Conservation (phyloP, 345 rosid genomes). For the Populus deltoides region DNA sequence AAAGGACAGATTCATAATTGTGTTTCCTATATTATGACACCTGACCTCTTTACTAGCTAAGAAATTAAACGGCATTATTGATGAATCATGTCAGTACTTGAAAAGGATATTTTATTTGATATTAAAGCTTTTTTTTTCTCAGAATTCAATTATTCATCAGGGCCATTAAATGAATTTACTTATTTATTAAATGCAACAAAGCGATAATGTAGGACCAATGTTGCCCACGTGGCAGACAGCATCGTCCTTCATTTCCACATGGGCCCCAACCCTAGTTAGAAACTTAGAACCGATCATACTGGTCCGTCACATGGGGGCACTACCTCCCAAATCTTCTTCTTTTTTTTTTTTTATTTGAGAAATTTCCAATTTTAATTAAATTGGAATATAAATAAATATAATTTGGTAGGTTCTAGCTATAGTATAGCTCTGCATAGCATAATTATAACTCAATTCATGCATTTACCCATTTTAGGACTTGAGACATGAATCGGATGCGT, state of each 20-base stretch:
- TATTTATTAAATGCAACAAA: too few species aligned
- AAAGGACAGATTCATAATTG: not conserved
- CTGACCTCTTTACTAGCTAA: not conserved
- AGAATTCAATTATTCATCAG: not conserved
- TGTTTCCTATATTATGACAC: too few species aligned
- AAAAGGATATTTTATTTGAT: not conserved
- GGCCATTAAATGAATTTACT: not conserved
- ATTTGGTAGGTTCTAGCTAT: not conserved
- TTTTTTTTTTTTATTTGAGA: not conserved
- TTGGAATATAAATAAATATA: not conserved
- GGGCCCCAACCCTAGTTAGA: not conserved
- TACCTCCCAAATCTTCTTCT: not conserved
- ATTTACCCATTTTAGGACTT: too few species aligned
- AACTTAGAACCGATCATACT: not conserved
- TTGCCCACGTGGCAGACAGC: not conserved
- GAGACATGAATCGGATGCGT: too few species aligned
- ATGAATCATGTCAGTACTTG: not conserved
- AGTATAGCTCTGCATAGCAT: not conserved
- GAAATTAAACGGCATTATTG: not conserved
- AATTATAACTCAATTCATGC: too few species aligned
- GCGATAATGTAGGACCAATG: not conserved
- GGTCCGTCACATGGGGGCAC: not conserved
- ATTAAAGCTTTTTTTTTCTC: not conserved
- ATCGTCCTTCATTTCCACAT: not conserved
- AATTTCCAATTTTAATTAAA: not conserved